Conservation (phyloP, 495 filamentous ascomycete genomes). For the Lasiosphaeria hispida region DNA sequence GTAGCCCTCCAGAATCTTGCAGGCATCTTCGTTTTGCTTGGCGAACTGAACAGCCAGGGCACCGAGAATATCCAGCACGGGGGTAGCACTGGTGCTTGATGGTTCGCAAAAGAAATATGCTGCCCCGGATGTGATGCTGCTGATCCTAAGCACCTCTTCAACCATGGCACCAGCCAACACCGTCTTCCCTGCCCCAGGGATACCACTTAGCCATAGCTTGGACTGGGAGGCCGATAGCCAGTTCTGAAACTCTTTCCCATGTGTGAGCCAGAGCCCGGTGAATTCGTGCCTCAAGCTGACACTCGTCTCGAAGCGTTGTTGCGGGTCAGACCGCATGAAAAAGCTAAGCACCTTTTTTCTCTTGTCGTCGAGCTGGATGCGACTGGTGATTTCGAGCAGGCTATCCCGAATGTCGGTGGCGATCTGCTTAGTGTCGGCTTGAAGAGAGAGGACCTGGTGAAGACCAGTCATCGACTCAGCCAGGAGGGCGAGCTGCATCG, state of each 20-base stretch:
- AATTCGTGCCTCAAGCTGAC: slow-evolving; percentile 30
- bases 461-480: slow-evolving; percentile 28
- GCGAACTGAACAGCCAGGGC: slow-evolving; percentile 35
- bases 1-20: slow-evolving; percentile 25
- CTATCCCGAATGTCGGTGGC: too few relatives aligned
- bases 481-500: slow-evolving; percentile 29
- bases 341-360: slow-evolving; percentile 29
- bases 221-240: slow-evolving; percentile 25
- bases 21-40: slow-evolving; percentile 33
- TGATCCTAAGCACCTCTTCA: slow-evolving; percentile 13
- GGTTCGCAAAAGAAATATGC: slow-evolving; percentile 45
- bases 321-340: slow-evolving; percentile 26
- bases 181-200: slow-evolving; percentile 44
- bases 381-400: too few relatives aligned
- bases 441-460: slow-evolving; percentile 12
- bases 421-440: slow-evolving; percentile 9
- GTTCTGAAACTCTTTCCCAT: slow-evolving; percentile 23
- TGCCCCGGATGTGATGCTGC: slow-evolving; percentile 17
- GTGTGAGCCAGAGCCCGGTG: slow-evolving; percentile 39
- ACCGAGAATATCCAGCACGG: slow-evolving; percentile 30
- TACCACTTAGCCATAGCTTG: slow-evolving; percentile 41
- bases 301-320: slow-evolving; percentile 27
- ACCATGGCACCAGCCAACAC: slow-evolving; percentile 33
- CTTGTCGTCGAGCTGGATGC: slow-evolving; percentile 19
- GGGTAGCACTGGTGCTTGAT: slow-evolving; percentile 33